Evolutionary conservation across 352 stramenopile genomes (phyloP).

Genomic region (Phytophthora cajani): DNA sequence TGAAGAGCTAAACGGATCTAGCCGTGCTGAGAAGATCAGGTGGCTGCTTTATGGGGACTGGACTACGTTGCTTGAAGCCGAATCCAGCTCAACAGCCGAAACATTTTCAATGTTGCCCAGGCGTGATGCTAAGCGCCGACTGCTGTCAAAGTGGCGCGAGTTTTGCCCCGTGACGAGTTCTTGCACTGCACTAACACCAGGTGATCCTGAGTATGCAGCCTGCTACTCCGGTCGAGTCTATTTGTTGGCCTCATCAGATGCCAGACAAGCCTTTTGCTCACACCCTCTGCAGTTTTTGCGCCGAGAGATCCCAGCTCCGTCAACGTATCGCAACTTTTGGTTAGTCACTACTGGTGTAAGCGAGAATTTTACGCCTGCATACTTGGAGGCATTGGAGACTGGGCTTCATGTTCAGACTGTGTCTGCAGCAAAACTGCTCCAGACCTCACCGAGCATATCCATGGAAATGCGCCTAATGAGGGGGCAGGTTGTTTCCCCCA

Average conservation of each 20-base stretch:
- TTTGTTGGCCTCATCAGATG: constrained; percentile 44
- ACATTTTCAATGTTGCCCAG: constrained; percentile 27
- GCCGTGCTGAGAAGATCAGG: constrained; percentile 56
- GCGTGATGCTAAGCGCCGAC: constrained; percentile 26
- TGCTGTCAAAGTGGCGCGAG: constrained; percentile 64
- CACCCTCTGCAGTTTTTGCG: constrained; percentile 58
- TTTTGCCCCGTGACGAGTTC: constrained; percentile 62
- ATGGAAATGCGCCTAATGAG: constrained; percentile 51
- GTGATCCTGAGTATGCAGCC: constrained; percentile 51
- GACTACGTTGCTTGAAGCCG: constrained; percentile 30
- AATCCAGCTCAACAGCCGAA: constrained; percentile 11
- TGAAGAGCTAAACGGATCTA: constrained; percentile 39
- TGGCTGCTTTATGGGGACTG: constrained; percentile 75
- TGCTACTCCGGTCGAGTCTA: constrained; percentile 62
- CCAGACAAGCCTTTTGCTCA: constrained; percentile 48
- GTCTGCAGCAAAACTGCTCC: constrained; percentile 38
- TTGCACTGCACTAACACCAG: constrained; percentile 32
- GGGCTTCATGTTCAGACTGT: constrained; percentile 31
- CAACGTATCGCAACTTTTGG: constrained; percentile 45
- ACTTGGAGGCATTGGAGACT: constrained; percentile 26
- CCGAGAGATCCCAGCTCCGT: constrained; percentile 30
- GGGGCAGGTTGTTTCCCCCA: constrained; percentile 36
- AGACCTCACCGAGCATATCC: constrained; percentile 33
- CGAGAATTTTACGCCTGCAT: constrained; percentile 26
- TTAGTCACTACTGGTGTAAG: constrained; percentile 33